phyloP scores from a whole-genome alignment of 805 yeast species.

The Monosporozyma solicola region DNA sequence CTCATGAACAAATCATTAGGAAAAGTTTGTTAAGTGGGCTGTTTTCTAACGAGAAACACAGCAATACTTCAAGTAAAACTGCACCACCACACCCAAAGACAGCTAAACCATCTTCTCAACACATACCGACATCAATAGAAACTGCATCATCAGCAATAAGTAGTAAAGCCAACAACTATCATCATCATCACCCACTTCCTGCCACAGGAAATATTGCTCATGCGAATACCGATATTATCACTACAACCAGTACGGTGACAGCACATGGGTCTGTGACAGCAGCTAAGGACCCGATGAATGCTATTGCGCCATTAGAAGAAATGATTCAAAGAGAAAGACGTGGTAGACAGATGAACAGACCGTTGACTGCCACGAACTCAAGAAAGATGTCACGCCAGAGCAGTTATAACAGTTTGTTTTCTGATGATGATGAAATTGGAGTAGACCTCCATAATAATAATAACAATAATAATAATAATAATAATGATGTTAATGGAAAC shows the following conservation, averaged over 20 bases:
- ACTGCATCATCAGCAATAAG: background rate
- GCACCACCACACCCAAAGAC: background rate
- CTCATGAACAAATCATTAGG: constrained; percentile 9
- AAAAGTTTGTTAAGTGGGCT: constrained; percentile 26
- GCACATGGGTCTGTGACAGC: constrained; percentile 27
- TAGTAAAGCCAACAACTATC: background rate
- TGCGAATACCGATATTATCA: background rate
- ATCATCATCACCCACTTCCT: constrained; percentile 1
- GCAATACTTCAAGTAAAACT: background rate
- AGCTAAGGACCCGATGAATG: constrained; percentile 8
- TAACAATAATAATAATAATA: background rate
- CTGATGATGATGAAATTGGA: constrained; percentile 1
- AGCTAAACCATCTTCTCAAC: background rate
- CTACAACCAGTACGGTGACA: constrained; percentile 7
- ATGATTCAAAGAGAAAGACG: constrained; percentile 4
- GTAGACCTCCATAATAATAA: background rate
- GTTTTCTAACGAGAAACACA: constrained; percentile 15
- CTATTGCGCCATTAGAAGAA: constrained; percentile 1
- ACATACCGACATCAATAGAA: background rate
- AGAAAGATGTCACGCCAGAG: background rate
- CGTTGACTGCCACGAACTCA: background rate
- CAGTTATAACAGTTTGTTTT: background rate
- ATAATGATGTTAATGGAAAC: background rate
- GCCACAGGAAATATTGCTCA: background rate
- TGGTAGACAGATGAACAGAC: constrained; percentile 1